Evolutionary conservation across 208 protist genomes (phyloP), one percentile per base, ranked within the genome.

Genomic region (Trypanosoma brucei): DNA sequence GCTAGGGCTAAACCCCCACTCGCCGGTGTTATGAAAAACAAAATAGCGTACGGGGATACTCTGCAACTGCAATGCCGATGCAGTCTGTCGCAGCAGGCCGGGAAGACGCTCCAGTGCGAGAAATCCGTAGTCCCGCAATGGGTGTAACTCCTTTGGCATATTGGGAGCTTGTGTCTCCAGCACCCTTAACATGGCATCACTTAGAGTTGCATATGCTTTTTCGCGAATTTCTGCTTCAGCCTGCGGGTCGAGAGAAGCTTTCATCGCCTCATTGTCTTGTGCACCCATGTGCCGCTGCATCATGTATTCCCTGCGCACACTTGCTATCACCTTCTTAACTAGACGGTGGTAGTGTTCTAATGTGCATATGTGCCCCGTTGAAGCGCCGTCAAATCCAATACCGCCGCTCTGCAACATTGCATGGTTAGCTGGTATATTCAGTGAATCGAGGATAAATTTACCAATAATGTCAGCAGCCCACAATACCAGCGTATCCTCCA

Each of bases 1-100:
- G 1, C 55, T 36, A 9, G 53, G 59, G 1, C 49, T 56, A 3
- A 22, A n/a, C 5, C 55, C 63, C 9, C 67, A 62, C 34, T 81
- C 81, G 3, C 68, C 73, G 30, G 84, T 81, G 72, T 79, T 91
- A 73, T 93, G 87, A 50, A 93, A 70, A 5, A 93, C 84, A 70
- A 93, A 93, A 60, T 84, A 79, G 2, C 87, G 78, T 34, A 93
- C 87, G 31, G 87, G 87, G 8, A 93, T 55, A 39, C 56, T 65
- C 50, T 83, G 79, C 14, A 93, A 69, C 64, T 86, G 80, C 37
- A 93, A 72, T 9, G 72, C 66, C 22, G 78, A 76, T 42, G 75
- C 68, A 3, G 84, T 81, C 11, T 77, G 76, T 46, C 81, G 70
- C 63, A 89, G 65, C 40, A 93, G 69, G 3, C 68, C 82, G 8